These are phyloP conservation scores for Plenodomus lindquistii DNA, from an alignment of 2,329 filamentous ascomycete species.

Conservation along the genomic window DNA sequence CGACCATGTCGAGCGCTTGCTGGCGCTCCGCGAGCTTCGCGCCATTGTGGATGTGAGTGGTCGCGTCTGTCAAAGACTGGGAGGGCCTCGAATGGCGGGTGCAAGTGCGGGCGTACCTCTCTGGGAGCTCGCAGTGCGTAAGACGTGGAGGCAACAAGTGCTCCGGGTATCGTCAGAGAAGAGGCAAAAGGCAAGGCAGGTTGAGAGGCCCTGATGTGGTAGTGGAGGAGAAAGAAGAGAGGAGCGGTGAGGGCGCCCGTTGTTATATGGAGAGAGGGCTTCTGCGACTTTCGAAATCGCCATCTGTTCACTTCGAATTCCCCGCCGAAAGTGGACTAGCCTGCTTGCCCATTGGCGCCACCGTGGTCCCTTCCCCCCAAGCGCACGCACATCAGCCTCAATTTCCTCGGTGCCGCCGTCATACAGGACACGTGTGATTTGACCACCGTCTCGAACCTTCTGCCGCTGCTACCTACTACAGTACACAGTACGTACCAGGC, in stretches of 20 bases:
- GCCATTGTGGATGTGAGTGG: conserved; percentile 54
- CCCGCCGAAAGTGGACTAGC: conserved; percentile 18
- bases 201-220: conserved; percentile 17
- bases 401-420: conserved; percentile 28
- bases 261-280: conserved; percentile 36
- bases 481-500: too few relatives aligned
- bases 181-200: conserved; percentile 22
- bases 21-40: conserved; percentile 65
- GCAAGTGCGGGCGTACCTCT: conserved; percentile 26
- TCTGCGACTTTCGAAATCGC: conserved; percentile 33
- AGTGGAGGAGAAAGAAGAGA: conserved; percentile 24
- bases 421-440: conserved; percentile 39
- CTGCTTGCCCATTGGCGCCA: conserved; percentile 27
- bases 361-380: conserved; percentile 23
- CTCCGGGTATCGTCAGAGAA: conserved; percentile 38
- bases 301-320: conserved; percentile 34
- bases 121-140: conserved; percentile 27
- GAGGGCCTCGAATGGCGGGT: conserved; percentile 22
- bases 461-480: conserved; percentile 8
- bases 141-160: conserved; percentile 22
- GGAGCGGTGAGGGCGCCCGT: conserved; percentile 24
- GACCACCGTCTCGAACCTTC: conserved; percentile 21
- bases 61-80: conserved; percentile 15
- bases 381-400: conserved; percentile 35
- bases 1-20: conserved; percentile 80